Evolutionary conservation across 1,284 basidiomycete genomes (phyloP).

Genomic region (Tilletia walkeri): DNA sequence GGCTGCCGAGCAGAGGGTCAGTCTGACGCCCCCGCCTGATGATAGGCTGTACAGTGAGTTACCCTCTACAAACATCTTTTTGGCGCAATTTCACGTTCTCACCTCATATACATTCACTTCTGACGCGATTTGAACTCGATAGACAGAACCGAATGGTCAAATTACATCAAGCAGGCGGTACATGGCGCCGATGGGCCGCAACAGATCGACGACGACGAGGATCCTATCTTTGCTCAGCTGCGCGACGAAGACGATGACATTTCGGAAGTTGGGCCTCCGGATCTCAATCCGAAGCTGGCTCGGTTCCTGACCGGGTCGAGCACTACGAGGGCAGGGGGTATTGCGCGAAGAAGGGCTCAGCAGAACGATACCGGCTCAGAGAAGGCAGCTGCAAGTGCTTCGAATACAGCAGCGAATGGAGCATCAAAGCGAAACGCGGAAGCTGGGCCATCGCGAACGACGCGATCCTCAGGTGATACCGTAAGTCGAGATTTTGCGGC

Average conservation of each 20-base stretch:
- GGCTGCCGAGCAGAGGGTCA: not conserved
- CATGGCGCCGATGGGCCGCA: slow-evolving; percentile 1
- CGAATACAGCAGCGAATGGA: not conserved
- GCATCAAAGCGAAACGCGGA: not conserved
- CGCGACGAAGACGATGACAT: not conserved
- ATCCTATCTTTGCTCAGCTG: not conserved
- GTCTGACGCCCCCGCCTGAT: slow-evolving; percentile 8
- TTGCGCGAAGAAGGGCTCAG: not conserved
- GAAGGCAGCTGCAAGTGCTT: not conserved
- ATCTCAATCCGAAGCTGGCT: not conserved
- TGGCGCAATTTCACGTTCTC: too few species aligned
- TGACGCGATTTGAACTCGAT: not conserved
- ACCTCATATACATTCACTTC: too few species aligned
- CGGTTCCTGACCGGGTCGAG: not conserved
- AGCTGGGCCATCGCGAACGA: not conserved
- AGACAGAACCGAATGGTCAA: not conserved
- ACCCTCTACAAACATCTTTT: not conserved
- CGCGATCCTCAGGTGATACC: not conserved
- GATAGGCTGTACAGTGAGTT: not conserved
- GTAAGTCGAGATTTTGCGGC: not conserved
- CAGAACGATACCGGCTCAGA: not conserved
- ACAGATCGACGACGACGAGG: slow-evolving; percentile 3
- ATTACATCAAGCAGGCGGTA: slow-evolving; percentile 4
- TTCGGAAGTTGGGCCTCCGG: not conserved
- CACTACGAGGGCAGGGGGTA: not conserved